Conservation (phyloP, 768 basidiomycete species). For the Leccinum rimulosum region DNA sequence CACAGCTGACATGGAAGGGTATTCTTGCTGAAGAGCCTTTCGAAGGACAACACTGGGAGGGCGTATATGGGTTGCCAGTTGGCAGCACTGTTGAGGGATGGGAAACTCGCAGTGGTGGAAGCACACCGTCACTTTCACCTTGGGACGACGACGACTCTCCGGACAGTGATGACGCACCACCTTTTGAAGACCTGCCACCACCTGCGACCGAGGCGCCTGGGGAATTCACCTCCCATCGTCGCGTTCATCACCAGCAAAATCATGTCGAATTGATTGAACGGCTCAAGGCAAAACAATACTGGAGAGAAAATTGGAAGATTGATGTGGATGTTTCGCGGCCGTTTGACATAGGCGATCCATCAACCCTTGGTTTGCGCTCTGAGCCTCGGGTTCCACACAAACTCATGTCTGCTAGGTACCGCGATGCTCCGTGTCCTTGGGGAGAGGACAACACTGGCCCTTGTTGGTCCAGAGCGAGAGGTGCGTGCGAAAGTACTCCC, state of each 20-base stretch:
- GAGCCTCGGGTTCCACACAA: not conserved
- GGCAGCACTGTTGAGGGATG: conserved; percentile 45
- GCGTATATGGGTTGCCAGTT: conserved; percentile 55
- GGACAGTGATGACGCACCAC: conserved; percentile 17
- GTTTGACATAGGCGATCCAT: conserved; percentile 69
- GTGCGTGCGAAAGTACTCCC: conserved; percentile 24
- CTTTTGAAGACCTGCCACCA: conserved; percentile 16
- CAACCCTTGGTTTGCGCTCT: conserved; percentile 57
- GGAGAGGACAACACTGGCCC: conserved; percentile 36
- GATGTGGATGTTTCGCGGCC: conserved; percentile 39
- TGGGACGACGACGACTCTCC: conserved; percentile 50
- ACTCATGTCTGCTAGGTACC: conserved; percentile 40
- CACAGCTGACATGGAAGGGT: conserved; percentile 67
- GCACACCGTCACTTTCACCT: conserved; percentile 67
- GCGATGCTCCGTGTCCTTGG: conserved; percentile 39
- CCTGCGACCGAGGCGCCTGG: not conserved
- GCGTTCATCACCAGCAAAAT: conserved; percentile 1
- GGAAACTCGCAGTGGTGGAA: conserved; percentile 42
- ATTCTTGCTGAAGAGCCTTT: conserved; percentile 82
- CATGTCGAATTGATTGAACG: conserved; percentile 60
- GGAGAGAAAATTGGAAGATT: conserved; percentile 64
- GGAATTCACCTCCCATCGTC: not conserved
- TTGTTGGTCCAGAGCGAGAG: conserved; percentile 43
- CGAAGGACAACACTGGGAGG: conserved; percentile 85
- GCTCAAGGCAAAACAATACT: conserved; percentile 66